These are phyloP conservation scores for Scutellaria barbata DNA, from an alignment of 257 asterid species.

Conservation along the genomic window DNA sequence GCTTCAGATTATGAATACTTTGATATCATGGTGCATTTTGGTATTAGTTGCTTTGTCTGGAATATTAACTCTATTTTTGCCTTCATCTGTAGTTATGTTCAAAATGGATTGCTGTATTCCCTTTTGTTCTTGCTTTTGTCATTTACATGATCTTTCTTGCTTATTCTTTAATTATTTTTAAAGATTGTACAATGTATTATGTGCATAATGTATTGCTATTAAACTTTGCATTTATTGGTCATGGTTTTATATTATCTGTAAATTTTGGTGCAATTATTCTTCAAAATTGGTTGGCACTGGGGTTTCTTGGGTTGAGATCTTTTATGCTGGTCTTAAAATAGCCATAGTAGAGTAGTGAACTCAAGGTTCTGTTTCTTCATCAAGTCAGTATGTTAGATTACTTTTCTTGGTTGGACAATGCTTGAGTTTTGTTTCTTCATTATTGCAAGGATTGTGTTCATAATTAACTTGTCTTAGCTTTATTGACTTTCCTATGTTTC, in stretches of 20 bases:
- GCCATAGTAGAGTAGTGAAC: slow-evolving; percentile 10
- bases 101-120: neutral
- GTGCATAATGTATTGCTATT: neutral
- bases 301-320: slow-evolving; percentile 21
- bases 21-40: neutral
- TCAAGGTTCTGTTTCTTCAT: slow-evolving; percentile 1
- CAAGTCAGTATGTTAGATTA: neutral
- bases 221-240: slow-evolving; percentile 12
- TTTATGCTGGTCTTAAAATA: neutral
- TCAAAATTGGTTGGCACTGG: slow-evolving; percentile 4
- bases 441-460: neutral
- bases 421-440: slow-evolving; percentile 8
- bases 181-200: slow-evolving; percentile 2
- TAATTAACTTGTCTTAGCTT: slow-evolving; percentile 6
- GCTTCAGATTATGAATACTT: neutral
- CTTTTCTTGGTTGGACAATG: slow-evolving; percentile 9
- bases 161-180: neutral
- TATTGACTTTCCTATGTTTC: neutral
- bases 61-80: neutral
- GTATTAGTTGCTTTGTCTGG: slow-evolving; percentile 18
- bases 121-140: slow-evolving; percentile 17
- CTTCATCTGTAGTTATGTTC: neutral
- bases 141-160: slow-evolving; percentile 18
- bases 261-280: neutral
- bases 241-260: neutral